phyloP scores from a whole-genome alignment of 1,139 yeast species.

The Kodamaea ohmeri region DNA sequence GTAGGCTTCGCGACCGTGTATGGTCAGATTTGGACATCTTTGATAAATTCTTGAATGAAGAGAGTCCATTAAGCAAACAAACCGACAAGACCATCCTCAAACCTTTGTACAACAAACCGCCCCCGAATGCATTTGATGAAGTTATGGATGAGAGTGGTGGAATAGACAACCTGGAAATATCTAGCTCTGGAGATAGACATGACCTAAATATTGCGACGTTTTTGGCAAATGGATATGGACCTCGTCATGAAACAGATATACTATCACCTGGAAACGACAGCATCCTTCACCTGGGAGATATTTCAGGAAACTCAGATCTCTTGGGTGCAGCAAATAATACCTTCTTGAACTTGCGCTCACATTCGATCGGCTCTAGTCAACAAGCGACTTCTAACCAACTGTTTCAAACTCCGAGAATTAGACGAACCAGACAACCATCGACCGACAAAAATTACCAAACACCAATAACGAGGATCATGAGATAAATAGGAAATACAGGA shows the following conservation, averaged over 20 bases:
- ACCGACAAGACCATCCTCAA: conserved; percentile 34
- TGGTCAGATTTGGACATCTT: conserved; percentile 38
- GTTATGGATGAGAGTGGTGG: conserved; percentile 15
- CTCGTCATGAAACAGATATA: conserved; percentile 14
- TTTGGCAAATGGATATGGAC: conserved; percentile 36
- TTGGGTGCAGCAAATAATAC: conserved; percentile 28
- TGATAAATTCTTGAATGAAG: conserved; percentile 30
- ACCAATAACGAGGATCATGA: conserved; percentile 37
- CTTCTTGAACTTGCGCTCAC: conserved; percentile 22
- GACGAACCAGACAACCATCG: conserved; percentile 38
- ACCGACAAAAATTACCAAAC: conserved; percentile 44
- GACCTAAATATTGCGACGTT: conserved; percentile 30
- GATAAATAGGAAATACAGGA: conserved; percentile 19
- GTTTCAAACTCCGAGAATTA: conserved; percentile 40
- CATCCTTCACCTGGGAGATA: conserved; percentile 28
- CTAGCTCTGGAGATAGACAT: neutral
- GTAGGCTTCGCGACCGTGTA: conserved; percentile 29
- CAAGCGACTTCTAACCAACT: conserved; percentile 12
- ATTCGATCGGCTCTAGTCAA: conserved; percentile 15
- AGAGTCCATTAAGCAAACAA: conserved; percentile 17
- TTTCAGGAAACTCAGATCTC: conserved; percentile 32
- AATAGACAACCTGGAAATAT: conserved; percentile 7
- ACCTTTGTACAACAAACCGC: conserved; percentile 24
- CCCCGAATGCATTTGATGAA: conserved; percentile 12
- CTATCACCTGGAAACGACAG: conserved; percentile 29